These are phyloP conservation scores for Neofusicoccum kwambonambiense DNA, from an alignment of 2,329 filamentous ascomycete species.

Conservation along the genomic window DNA sequence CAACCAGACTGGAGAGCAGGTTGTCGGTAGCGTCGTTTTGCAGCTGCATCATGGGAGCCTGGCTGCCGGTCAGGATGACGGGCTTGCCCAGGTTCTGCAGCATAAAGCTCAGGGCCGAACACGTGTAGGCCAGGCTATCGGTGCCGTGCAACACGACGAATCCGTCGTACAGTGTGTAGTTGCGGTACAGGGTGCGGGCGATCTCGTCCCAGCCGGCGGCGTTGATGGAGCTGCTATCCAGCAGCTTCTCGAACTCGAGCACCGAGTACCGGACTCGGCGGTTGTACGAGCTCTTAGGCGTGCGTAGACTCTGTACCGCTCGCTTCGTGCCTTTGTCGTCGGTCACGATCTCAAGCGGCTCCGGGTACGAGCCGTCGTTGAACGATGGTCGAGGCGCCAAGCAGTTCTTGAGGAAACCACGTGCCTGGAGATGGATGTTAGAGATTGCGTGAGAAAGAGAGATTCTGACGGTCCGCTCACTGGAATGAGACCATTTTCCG, in stretches of 20 bases:
- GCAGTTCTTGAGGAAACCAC: slow-evolving; percentile 75
- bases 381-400: slow-evolving; percentile 81
- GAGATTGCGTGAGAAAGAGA: not conserved
- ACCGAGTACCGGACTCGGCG: slow-evolving; percentile 81
- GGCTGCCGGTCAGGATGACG: slow-evolving; percentile 72
- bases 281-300: slow-evolving; percentile 75
- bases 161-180: slow-evolving; percentile 85
- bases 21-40: slow-evolving; percentile 93
- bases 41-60: slow-evolving; percentile 81
- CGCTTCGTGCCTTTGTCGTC: slow-evolving; percentile 49
- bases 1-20: slow-evolving; percentile 80
- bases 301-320: slow-evolving; percentile 68
- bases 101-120: slow-evolving; percentile 91
- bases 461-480: slow-evolving; percentile 41
- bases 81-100: slow-evolving; percentile 87
- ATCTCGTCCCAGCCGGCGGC: slow-evolving; percentile 84
- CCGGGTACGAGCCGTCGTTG: slow-evolving; percentile 69
- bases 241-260: slow-evolving; percentile 77
- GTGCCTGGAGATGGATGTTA: slow-evolving; percentile 33
- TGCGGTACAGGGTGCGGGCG: slow-evolving; percentile 72
- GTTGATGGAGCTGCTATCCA: slow-evolving; percentile 89
- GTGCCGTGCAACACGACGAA: slow-evolving; percentile 91
- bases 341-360: slow-evolving; percentile 56
- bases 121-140: slow-evolving; percentile 83
- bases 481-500: slow-evolving; percentile 75